Evolutionary conservation across 352 stramenopile genomes (phyloP).

Genomic region (Stramenopiles sp.): DNA sequence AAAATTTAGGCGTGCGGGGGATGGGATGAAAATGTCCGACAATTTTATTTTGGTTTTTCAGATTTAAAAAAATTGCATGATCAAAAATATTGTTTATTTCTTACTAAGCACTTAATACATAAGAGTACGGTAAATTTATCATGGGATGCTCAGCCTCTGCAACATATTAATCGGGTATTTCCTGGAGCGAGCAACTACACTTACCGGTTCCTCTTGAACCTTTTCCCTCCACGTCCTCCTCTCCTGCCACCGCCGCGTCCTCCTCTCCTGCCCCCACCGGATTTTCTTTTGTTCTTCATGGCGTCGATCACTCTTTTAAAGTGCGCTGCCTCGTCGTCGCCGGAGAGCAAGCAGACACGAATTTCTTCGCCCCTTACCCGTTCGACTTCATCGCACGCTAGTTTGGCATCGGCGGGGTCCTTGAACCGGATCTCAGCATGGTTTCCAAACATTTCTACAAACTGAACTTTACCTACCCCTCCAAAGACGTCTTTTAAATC

Average conservation of each 20-base stretch:
- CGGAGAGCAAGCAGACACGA: neutral
- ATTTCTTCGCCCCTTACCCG: neutral
- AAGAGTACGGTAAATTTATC: too few species aligned
- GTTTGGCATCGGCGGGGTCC: neutral
- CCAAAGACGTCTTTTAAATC: neutral
- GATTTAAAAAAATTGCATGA: too few species aligned
- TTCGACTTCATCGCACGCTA: neutral
- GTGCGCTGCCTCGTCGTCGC: neutral
- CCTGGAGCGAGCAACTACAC: too few species aligned
- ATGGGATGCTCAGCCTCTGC: too few species aligned
- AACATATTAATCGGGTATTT: too few species aligned
- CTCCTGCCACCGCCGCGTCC: neutral
- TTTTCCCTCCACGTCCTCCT: too few species aligned
- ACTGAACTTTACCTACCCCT: neutral
- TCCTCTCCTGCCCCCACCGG: neutral
- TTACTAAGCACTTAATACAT: too few species aligned
- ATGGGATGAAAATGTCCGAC: too few species aligned
- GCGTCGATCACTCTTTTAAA: neutral
- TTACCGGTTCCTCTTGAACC: too few species aligned
- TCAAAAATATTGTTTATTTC: too few species aligned
- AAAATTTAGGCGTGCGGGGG: too few species aligned
- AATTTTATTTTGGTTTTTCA: too few species aligned
- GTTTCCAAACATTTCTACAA: conserved; percentile 9
- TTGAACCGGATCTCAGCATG: neutral
- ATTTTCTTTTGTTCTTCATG: neutral